Conservation (phyloP, 108 stramenopile genomes). For the Nannochloropsis gaditana region DNA sequence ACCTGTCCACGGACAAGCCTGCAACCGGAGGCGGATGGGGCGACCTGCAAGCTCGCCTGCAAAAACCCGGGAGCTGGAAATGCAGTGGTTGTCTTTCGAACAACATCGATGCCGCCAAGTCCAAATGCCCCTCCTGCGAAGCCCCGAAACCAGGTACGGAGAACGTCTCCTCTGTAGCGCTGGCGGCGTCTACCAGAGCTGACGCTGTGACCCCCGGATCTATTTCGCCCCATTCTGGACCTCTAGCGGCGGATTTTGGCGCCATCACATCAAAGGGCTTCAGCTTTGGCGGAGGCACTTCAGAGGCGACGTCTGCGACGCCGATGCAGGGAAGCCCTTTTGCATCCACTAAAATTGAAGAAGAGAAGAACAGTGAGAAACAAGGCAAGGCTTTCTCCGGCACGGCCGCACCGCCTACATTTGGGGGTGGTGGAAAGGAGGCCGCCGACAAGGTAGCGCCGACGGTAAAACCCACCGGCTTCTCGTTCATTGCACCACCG, state of each 20-base stretch:
- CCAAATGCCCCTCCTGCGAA: constrained; percentile 4
- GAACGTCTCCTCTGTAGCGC: not conserved
- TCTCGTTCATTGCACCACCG: not conserved
- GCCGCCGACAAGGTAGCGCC: not conserved
- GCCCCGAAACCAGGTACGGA: not conserved
- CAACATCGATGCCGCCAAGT: not conserved
- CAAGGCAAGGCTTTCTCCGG: not conserved
- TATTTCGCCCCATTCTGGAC: too few relatives aligned
- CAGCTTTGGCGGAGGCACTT: not conserved
- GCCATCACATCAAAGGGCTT: not conserved
- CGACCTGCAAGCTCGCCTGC: constrained; percentile 9
- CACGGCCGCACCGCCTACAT: not conserved
- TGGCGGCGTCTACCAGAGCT: not conserved
- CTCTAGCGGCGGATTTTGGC: not conserved
- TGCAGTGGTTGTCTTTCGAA: not conserved
- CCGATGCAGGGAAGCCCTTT: too few relatives aligned
- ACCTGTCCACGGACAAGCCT: not conserved
- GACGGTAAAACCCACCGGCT: not conserved
- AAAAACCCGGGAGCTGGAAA: not conserved
- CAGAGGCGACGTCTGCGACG: too few relatives aligned
- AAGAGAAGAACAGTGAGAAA: not conserved
- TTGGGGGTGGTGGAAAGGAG: too few relatives aligned
- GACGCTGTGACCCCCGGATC: too few relatives aligned
- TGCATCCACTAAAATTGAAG: not conserved
- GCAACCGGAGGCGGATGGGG: not conserved